phyloP scores from a whole-genome alignment of 805 yeast genomes.

The Metschnikowia gruessii region DNA sequence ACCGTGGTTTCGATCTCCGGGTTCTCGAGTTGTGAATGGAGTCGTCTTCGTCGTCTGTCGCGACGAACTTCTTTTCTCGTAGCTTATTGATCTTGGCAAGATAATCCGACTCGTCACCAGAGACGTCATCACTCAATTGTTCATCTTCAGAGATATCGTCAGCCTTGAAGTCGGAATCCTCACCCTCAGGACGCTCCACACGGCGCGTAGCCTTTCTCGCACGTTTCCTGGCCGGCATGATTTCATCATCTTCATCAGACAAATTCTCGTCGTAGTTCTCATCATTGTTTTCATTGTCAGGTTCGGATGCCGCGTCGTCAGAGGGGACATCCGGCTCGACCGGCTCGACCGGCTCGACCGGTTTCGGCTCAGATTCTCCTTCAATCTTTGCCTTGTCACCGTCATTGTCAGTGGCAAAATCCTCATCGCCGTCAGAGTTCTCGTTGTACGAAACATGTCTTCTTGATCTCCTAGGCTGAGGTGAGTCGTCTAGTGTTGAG shows the following conservation, averaged over 20 bases:
- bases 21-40: conserved; percentile 21
- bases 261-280: conserved; percentile 14
- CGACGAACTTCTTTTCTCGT: conserved; percentile 35
- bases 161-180: conserved; percentile 22
- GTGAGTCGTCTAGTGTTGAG: not conserved
- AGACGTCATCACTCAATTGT: conserved; percentile 13
- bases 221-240: conserved; percentile 17
- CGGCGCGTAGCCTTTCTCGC: conserved; percentile 5
- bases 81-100: conserved; percentile 26
- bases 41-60: conserved; percentile 38
- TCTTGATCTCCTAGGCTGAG: conserved; percentile 12
- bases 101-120: conserved; percentile 20
- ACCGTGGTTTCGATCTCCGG: conserved; percentile 23
- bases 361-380: not conserved
- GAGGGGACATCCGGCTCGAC: conserved; percentile 2
- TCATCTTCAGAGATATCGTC: conserved; percentile 15
- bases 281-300: conserved; percentile 11
- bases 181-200: conserved; percentile 9
- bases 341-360: not conserved
- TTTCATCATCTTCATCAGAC: conserved; percentile 14
- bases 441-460: conserved; percentile 15
- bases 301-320: conserved; percentile 3
- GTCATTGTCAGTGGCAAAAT: conserved; percentile 8
- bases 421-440: conserved; percentile 14
- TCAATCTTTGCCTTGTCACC: conserved; percentile 7